Base-by-base conservation (phyloP, 2,329 filamentous ascomycete genomes). In the Leptographium wingfieldii region DNA sequence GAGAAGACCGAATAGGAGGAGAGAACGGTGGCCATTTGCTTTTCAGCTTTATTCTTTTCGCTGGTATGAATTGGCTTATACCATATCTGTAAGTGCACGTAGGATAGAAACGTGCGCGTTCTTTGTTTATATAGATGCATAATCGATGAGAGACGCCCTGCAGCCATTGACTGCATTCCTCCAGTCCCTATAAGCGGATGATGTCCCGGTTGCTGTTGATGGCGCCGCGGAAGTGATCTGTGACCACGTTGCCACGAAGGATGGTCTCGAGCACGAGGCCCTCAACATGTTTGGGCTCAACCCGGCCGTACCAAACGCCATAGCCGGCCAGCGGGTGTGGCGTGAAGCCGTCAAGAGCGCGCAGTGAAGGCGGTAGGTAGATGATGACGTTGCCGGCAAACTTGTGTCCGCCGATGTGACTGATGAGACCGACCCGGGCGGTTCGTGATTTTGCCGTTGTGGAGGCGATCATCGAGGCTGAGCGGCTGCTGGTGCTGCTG, bases 321-420 rank as follows among this genome's bases (percentile, higher is more conserved):
- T 82, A 82, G 0, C 88, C 88, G 1, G 81, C 82, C 57, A 92
- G 71, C 5, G 81, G 77, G 68, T 88, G 83, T 11, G 65, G 81
- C 16, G 63, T 63, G 63, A 72, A 64, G 5, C 76, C 78, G 4
- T 71, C 73, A 35, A 61, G 65, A 3, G 69, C 70, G 62, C 69
- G 75, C 63, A 76, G 61, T 0, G 67, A 68, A 0, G 84, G 86
- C 5, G 90, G 89, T 5, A 94, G 70, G 67, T 94, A 94, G 1
- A 94, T 73, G 55, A 94, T 90, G 43, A 92, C 81, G 70, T 95
- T 95, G 1, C 90, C 90, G 0, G 90, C 90, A 69, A 86, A 92
- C 70, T 91, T 92, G 72, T 95, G 90, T 0, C 90, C 90, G 1
- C 89, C 88, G 58, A 95, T 85, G 67, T 95, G 90, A 62, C 85